Evolutionary conservation across 1,284 basidiomycete genomes (phyloP), one percentile per base, ranked within the genome.

Genomic region (Fomes fomentarius): DNA sequence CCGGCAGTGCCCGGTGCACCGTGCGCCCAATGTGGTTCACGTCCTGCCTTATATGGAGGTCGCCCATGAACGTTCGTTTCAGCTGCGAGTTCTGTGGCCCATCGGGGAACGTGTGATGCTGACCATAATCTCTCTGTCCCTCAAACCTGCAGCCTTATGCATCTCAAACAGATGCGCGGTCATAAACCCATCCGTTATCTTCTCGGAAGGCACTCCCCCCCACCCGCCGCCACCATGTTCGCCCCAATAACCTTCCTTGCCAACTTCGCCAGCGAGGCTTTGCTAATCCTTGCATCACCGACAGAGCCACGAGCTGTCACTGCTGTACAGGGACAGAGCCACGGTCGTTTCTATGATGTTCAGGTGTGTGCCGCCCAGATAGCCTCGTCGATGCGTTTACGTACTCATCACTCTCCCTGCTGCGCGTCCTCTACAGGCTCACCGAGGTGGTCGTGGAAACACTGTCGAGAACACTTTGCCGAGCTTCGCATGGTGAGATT

Each of bases 391-490:
- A 45, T 58, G 37, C 15, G n/a, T 54, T 52, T 52, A 58, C 55
- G 43, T 55, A 50, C 38, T 54, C 34, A 60, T 51, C 21, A 35
- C 37, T 15, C 46, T 37, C 55, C 40, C 26, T 42, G 35, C 47
- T 17, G 17, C 22, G 34, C n/a, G n/a, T n/a, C n/a, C 48, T 10
- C 48, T 10, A n/a, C 47, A 91, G 84, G 89, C 83, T n/a, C 90
- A 93, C 68, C 80, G 89, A 50, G 90, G 90, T 30, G 85, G 85
- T 53, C 79, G 90, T 64, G 90, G 90, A 8, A 85, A 87, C 64
- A 81, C 81, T 0, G 76, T 87, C 33, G 89, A 91, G 72, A 89
- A 77, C 63, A 84, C 80, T 6, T 72, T 91, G 33, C 85, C 85
- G 2, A 81, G 83, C 54, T 91, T 91, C 69, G 89, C 88, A 57